Base-by-base conservation (phyloP, 1,139 yeast species). In the Pichia sp. region DNA sequence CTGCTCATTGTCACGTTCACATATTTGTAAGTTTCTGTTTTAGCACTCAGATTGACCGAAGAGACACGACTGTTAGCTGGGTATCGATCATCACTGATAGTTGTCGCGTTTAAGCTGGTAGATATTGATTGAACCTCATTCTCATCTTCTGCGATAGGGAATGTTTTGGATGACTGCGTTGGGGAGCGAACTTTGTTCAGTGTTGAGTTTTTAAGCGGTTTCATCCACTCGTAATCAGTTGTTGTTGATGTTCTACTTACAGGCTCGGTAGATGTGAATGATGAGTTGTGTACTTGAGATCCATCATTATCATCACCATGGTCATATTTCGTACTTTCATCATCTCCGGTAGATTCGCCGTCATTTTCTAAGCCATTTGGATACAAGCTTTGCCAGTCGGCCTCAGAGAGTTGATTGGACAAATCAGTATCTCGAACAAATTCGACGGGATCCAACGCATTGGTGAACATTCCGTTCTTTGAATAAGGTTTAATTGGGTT, bases 401-500 rank as follows among this genome's bases (percentile, higher is more conserved):
- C 40, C 37, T 27, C 41, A 8, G 18, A 45, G 32, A 40, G 10
- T 14, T 35, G 24, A 20, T 28, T 32, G 4, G 29, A 32, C 8
- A 24, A 24, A 19, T 26, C 23, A 11, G 32, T 19, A 13, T 29
- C 16, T 15, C 16, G 37, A 2, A 42, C 22, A 29, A 45, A 49
- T 21, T 43, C 44, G 18, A 53, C 33, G 16, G 60, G 62, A 40
- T 57, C 60, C 5, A 40, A 33, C 2, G 58, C 50, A 3, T 47
- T 41, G 5, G 37, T 39, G 40, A 56, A 58, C 44, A 58, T 45
- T 7, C 62, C 62, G 3, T 48, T 40, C 13, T 47, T 38, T 5
- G 53, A 47, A 28, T 39, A 46, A 1, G 60, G 53, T 21, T 44
- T 41, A 10, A 58, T 59, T 1, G 62, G 62, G 34, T 56, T 56